phyloP scores from a whole-genome alignment of 2,329 filamentous ascomycete species.

The Venturia oleaginea region DNA sequence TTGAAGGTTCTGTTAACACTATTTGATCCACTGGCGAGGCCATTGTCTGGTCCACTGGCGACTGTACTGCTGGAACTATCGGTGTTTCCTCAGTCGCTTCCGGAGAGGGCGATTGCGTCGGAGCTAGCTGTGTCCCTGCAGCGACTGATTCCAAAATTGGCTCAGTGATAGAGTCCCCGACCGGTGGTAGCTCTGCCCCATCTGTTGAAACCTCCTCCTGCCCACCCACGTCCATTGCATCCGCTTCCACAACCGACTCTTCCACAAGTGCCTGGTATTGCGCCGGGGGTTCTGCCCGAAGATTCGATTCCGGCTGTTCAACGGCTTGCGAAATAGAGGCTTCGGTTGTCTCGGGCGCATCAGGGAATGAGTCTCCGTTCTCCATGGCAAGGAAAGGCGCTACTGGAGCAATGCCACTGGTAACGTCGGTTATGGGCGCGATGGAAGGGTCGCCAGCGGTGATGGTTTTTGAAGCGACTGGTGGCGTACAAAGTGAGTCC shows the following conservation, averaged over 20 bases:
- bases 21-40: not conserved
- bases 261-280: constrained; percentile 8
- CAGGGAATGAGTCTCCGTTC: constrained; percentile 8
- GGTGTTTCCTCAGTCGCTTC: not conserved
- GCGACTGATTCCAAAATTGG: not conserved
- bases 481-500: not conserved
- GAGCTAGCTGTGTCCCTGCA: not conserved
- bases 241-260: not conserved
- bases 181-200: not conserved
- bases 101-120: not conserved
- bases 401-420: constrained; percentile 4
- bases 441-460: not conserved
- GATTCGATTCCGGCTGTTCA: constrained; percentile 24
- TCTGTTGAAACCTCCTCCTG: not conserved
- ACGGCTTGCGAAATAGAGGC: constrained; percentile 23
- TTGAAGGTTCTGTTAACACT: not conserved
- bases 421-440: constrained; percentile 6
- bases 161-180: not conserved
- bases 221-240: not conserved
- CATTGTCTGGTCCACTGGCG: not conserved
- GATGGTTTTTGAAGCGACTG: constrained; percentile 2
- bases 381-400: constrained; percentile 1
- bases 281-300: constrained; percentile 19
- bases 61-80: not conserved
- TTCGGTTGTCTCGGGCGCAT: not conserved